Evolutionary conservation across 2,329 filamentous ascomycete genomes (phyloP), one percentile per base, ranked within the genome.

Genomic region (Cladosporium phlei): DNA sequence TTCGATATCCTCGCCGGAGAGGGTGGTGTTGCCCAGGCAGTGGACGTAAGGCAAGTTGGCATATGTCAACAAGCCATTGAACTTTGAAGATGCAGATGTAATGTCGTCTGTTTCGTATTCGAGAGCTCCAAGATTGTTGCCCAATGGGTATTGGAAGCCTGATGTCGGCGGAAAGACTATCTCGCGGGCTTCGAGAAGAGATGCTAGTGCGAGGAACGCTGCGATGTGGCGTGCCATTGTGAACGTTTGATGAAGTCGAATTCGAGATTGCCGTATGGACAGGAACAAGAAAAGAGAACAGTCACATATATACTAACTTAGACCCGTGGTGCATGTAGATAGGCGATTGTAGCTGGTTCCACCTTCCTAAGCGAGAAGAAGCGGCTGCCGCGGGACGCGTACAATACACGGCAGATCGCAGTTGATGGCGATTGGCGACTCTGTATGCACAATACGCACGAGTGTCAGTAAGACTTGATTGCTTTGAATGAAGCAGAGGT

Each of bases 11-110:
- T 68, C 59, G 11, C 52, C 51, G 5, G 28, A 38, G 11, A 29
- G 30, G 11, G 25, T 39, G 10, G 56, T 48, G 22, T 48, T 50
- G 6, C 54, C 60, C 11, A 75, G 55, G 54, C 72, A 74, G 53
- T 73, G 69, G 11, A 74, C 69, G 51, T 74, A 73, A 0, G 70
- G 71, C 12, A 74, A 39, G 55, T 73, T 73, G 1, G 70, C 72
- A 56, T 68, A 75, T 7, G 72, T 74, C 3, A 59, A 68, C 42
- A 75, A 49, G 2, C 72, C 72, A 19, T 60, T 61, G 51, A 68
- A 74, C n/a, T 47, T 46, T 3, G 50, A 39, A 8, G 28, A 34
- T 3, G 50, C 43, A 8, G 28, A 34, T 6, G 54, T 55, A 22
- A 61, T 53, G 27, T 62, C 58, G 12, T 43, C 21, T 11, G 44